Evolutionary conservation across 2,329 filamentous ascomycete genomes (phyloP), one percentile per base, ranked within the genome.

Genomic region (Volutella citrinella): DNA sequence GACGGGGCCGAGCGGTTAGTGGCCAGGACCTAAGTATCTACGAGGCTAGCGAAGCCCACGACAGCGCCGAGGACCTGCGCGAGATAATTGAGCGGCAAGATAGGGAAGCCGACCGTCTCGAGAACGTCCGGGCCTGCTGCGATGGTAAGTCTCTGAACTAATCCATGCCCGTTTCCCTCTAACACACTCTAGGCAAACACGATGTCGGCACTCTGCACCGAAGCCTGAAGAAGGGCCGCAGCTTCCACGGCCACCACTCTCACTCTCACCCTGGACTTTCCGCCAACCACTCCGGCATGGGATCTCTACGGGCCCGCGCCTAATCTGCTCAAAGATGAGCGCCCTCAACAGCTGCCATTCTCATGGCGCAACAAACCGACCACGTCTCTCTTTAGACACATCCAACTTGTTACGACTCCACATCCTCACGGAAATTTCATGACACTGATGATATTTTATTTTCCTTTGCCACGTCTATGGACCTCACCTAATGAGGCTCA

Each of bases 61-160:
- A 91, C 56, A 88, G 83, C 52, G 86, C 86, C 4, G 88, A 95
- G 60, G 88, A 96, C 56, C 60, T 95, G 37, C 74, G 87, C 36
- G 76, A 82, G 45, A 80, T 90, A 45, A 87, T 91, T 51, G 86
- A 91, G 63, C 73, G 78, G 43, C 82, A 89, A 56, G 84, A 91
- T 52, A 71, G 80, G 34, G 85, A 90, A 48, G 72, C 82, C 17
- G 86, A 90, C 56, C 76, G 82, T 43, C 72, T 97, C 52, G 91
- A 97, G 71, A 96, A 98, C 60, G 93, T 98, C 46, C 76, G 93
- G 57, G 90, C 91, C 40, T 98, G 93, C 68, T 98, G 93, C 64
- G 93, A 97, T 76, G 93, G 90, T 91, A 74, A 77, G 83, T 5
- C 15, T 13, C 17, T 23, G 5, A 10, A 16, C 8, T 19, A 10